Evolutionary conservation across 148 eudicot genomes (phyloP).

Genomic region (Tetragonia tetragonoides): DNA sequence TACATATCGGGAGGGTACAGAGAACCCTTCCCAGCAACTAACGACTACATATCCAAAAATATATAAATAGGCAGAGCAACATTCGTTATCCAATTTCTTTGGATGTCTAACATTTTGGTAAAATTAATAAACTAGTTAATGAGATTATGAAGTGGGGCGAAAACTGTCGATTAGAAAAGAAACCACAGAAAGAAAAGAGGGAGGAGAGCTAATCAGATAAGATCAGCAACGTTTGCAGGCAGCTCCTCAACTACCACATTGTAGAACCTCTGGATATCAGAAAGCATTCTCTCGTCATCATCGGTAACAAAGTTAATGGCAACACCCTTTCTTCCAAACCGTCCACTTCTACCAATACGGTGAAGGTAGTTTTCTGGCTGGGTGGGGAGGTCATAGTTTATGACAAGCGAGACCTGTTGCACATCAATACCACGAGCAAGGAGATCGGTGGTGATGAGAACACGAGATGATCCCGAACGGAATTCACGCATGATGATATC

Average conservation of each 20-base stretch:
- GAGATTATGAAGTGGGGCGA: neutral
- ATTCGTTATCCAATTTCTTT: neutral
- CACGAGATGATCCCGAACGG: slow-evolving; percentile 46
- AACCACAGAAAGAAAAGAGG: neutral
- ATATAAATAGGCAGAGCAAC: neutral
- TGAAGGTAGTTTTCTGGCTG: slow-evolving; percentile 53
- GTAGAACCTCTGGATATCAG: slow-evolving; percentile 50
- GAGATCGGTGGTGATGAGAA: slow-evolving; percentile 49
- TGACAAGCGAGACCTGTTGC: slow-evolving; percentile 51
- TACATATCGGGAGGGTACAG: neutral
- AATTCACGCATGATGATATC: slow-evolving; percentile 51
- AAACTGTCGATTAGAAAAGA: slow-evolving; percentile 2
- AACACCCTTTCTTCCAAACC: slow-evolving; percentile 53
- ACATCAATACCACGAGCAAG: slow-evolving; percentile 55
- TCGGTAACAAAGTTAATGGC: slow-evolving; percentile 47
- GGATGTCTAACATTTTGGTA: slow-evolving; percentile 4
- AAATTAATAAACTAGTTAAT: slow-evolving; percentile 2
- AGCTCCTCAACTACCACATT: slow-evolving; percentile 46
- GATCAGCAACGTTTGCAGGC: slow-evolving; percentile 47
- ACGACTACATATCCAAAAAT: slow-evolving; percentile 9
- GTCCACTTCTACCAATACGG: slow-evolving; percentile 46
- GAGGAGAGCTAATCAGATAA: slow-evolving; percentile 24
- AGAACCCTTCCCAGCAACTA: neutral
- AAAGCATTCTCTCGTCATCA: slow-evolving; percentile 45
- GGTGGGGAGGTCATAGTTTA: slow-evolving; percentile 49